These are phyloP conservation scores for Clavulina sp. DNA, from an alignment of 768 basidiomycete genomes.

Conservation along the genomic window DNA sequence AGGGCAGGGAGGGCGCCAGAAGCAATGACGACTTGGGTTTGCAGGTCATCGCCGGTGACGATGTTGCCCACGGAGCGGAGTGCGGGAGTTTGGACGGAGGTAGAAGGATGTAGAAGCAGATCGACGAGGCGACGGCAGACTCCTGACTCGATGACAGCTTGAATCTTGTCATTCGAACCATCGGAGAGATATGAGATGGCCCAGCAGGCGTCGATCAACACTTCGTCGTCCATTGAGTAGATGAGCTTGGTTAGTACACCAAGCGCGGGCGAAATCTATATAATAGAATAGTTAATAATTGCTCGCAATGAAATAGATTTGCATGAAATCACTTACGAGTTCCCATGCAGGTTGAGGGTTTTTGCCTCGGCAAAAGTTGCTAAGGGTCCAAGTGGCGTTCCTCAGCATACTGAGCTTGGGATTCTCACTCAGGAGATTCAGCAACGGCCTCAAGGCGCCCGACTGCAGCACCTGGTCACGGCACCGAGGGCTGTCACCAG, in stretches of 20 bases:
- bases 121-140: conserved; percentile 96
- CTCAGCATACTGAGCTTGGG: conserved; percentile 98
- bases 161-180: conserved; percentile 98
- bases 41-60: conserved; percentile 96
- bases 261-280: conserved; percentile 86
- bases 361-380: conserved; percentile 98
- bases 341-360: conserved; percentile 97
- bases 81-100: conserved; percentile 95
- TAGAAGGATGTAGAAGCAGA: conserved; percentile 66
- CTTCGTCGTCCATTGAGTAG: conserved; percentile 97
- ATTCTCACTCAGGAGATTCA: conserved; percentile 80
- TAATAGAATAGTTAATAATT: neutral
- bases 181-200: conserved; percentile 98
- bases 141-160: conserved; percentile 96
- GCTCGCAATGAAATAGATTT: neutral
- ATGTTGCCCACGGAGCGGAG: conserved; percentile 98
- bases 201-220: conserved; percentile 99
- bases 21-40: conserved; percentile 97
- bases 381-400: conserved; percentile 98
- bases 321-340: conserved; percentile 36
- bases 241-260: conserved; percentile 96
- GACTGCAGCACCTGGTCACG: conserved; percentile 90
- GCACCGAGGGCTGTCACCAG: conserved; percentile 95
- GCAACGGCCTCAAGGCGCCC: conserved; percentile 82
- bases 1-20: conserved; percentile 93